These are phyloP conservation scores for Talaromyces sp. DNA, from an alignment of 2,329 filamentous ascomycete species.

Conservation along the genomic window DNA sequence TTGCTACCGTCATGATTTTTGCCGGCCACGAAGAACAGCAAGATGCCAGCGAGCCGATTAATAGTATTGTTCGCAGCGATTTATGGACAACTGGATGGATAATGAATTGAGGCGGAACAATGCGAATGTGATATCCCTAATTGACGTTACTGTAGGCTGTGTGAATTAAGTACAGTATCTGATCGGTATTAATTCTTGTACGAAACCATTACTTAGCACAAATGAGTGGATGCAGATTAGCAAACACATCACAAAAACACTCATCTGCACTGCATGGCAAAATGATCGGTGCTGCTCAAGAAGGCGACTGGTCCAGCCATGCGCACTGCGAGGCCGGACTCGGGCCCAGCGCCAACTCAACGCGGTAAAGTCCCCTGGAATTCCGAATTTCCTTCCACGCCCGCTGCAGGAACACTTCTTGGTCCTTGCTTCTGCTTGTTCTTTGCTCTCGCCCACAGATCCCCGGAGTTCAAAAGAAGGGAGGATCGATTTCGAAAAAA, in stretches of 20 bases:
- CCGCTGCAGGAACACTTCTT: neutral
- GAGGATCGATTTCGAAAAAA: neutral
- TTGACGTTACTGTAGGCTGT: neutral
- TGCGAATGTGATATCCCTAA: neutral
- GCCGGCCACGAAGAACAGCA: neutral
- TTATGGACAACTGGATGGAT: neutral
- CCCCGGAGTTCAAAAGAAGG: neutral
- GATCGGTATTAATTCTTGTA: neutral
- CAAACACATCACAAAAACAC: neutral
- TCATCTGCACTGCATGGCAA: neutral
- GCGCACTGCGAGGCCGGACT: neutral
- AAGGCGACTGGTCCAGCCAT: neutral
- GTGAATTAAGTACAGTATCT: too few species aligned
- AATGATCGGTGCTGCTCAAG: neutral
- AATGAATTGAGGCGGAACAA: neutral
- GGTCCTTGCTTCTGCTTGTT: neutral
- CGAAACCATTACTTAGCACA: too few species aligned
- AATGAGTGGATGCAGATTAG: too few species aligned
- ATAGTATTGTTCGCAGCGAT: neutral
- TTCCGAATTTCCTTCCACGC: neutral
- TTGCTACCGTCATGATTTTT: too few species aligned
- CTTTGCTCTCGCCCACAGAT: neutral
- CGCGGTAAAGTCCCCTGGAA: conserved; percentile 5
- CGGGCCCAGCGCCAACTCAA: conserved; percentile 2
- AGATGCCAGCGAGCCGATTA: neutral